Evolutionary conservation across 352 stramenopile species (phyloP).

Genomic region (Phytophthora constricta): DNA sequence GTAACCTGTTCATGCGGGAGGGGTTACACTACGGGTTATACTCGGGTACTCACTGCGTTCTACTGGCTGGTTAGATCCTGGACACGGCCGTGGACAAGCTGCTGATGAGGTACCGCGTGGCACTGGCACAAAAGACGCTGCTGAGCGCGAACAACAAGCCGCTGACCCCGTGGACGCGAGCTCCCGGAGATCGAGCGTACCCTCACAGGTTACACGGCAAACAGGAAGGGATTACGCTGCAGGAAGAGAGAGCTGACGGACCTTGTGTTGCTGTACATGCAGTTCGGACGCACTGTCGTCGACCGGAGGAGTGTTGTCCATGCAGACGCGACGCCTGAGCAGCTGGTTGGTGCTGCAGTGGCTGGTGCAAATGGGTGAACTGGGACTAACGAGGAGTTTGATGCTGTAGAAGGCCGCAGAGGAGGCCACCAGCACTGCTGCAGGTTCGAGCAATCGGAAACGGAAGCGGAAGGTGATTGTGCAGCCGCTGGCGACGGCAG

Average conservation of each 20-base stretch:
- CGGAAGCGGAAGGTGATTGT: slow-evolving; percentile 64
- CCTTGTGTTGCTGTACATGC: slow-evolving; percentile 25
- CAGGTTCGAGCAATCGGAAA: slow-evolving; percentile 44
- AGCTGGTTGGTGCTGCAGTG: slow-evolving; percentile 34
- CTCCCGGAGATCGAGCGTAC: slow-evolving; percentile 46
- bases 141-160: slow-evolving; percentile 34
- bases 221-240: background rate
- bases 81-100: slow-evolving; percentile 70
- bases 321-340: slow-evolving; percentile 36
- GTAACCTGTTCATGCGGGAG: background rate
- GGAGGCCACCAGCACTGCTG: slow-evolving; percentile 16
- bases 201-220: slow-evolving; percentile 46
- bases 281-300: slow-evolving; percentile 45
- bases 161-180: slow-evolving; percentile 38
- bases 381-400: background rate
- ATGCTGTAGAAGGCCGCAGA: slow-evolving; percentile 27
- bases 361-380: background rate
- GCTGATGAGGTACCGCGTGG: slow-evolving; percentile 64
- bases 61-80: slow-evolving; percentile 40
- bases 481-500: slow-evolving; percentile 38
- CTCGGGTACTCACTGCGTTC: slow-evolving; percentile 16
- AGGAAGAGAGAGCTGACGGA: background rate
- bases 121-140: slow-evolving; percentile 47
- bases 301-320: slow-evolving; percentile 54
- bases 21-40: background rate